Evolutionary conservation across 2,329 filamentous ascomycete genomes (phyloP).

Genomic region (Zymoseptoria pseudotritici): DNA sequence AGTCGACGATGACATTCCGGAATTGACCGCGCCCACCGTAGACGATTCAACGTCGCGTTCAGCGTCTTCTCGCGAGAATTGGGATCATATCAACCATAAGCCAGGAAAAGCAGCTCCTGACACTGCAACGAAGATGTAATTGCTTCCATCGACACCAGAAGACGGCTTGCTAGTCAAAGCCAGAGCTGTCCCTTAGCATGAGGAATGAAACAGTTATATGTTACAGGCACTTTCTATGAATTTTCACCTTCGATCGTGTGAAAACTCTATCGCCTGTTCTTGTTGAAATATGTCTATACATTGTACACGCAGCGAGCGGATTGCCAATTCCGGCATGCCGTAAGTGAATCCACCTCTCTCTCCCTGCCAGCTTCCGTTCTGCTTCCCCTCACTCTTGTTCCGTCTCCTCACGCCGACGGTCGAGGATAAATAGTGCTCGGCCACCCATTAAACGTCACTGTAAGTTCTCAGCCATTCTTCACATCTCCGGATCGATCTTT

Average conservation of each 20-base stretch:
- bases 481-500: background rate
- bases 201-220: background rate
- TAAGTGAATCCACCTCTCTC: background rate
- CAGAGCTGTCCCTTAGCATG: background rate
- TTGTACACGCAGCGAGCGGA: background rate
- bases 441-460: background rate
- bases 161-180: background rate
- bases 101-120: background rate
- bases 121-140: background rate
- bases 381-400: background rate
- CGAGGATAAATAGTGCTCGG: background rate
- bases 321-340: background rate
- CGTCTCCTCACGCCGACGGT: background rate
- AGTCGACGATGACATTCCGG: slow-evolving; percentile 51
- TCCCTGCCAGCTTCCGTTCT: background rate
- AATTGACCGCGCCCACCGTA: slow-evolving; percentile 35
- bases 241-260: no score
- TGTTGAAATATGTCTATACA: background rate
- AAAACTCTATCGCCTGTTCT: no score
- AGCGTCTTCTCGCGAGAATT: slow-evolving; percentile 34
- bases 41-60: slow-evolving; percentile 24
- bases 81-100: slow-evolving; percentile 27
- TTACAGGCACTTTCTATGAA: background rate
- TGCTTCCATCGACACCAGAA: background rate
- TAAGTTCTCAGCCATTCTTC: background rate